Conservation (phyloP, 176 grass and related monocot species). For the Paspalum vaginatum region DNA sequence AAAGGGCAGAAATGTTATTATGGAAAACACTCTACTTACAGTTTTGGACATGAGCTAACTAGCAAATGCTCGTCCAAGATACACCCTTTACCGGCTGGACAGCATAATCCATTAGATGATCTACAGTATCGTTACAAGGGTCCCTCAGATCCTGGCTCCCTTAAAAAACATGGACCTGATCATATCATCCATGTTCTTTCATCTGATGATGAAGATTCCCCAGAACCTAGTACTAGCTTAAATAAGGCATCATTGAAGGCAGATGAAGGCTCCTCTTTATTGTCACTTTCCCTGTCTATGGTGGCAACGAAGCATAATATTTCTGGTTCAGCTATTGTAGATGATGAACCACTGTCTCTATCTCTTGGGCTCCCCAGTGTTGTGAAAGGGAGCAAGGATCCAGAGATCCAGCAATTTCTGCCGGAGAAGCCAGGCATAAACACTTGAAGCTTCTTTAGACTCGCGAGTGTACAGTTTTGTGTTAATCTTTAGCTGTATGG, state of each 20-base stretch:
- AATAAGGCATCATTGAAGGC: constrained; percentile 61
- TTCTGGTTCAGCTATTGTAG: constrained; percentile 42
- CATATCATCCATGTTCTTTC: constrained; percentile 61
- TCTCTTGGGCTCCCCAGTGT: constrained; percentile 62
- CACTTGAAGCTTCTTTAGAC: constrained; percentile 57
- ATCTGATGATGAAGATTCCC: constrained; percentile 58
- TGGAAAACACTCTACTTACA: constrained; percentile 32
- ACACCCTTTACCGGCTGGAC: constrained; percentile 46
- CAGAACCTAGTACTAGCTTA: constrained; percentile 51
- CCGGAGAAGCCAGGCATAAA: constrained; percentile 79
- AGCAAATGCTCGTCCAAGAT: constrained; percentile 61
- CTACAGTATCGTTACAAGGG: constrained; percentile 22
- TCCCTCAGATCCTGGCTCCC: constrained; percentile 17
- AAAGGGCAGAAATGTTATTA: constrained; percentile 52
- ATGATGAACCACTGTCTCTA: constrained; percentile 56
- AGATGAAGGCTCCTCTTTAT: constrained; percentile 44
- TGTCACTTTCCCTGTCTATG: constrained; percentile 48
- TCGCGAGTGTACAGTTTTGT: constrained; percentile 63
- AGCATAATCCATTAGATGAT: constrained; percentile 30
- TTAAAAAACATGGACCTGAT: constrained; percentile 27
- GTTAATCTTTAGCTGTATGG: constrained; percentile 52
- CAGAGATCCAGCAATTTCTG: constrained; percentile 75
- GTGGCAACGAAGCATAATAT: constrained; percentile 36
- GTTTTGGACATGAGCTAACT: constrained; percentile 34
- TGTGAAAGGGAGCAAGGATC: constrained; percentile 25